Evolutionary conservation across 371 early-diverging fungal species (phyloP), one percentile per base, ranked within the genome.

Genomic region (Zopfochytrium polystomum): DNA sequence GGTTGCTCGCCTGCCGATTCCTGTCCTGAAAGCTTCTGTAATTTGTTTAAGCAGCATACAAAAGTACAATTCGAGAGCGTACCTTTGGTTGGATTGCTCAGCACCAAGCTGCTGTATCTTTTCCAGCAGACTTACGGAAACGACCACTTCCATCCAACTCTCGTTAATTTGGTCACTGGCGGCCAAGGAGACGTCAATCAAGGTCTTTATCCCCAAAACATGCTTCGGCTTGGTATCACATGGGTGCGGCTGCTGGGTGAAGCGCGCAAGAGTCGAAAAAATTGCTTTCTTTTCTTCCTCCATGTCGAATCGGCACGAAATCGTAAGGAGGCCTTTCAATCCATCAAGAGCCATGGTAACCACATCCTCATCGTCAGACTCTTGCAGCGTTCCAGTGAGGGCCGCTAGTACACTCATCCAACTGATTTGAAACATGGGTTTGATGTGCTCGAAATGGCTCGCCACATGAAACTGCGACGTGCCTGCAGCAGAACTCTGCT

Each of bases 341-440:
- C 93, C 94, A 1, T 87, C 85, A 23, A 96, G 77, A 0, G 78
- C 77, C 0, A 90, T 81, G 0, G 80, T 82, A 20, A 87, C 80
- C 1, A 85, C 70, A 60, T 80, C 82, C 9, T 70, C 60, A 52
- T 92, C 90, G 23, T 89, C 85, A 11, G 85, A 82, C 54, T 90
- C 88, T 73, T 96, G 93, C 44, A 94, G 74, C 2, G 92, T 89
- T 29, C 84, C 85, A n/a, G 87, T 87, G 20, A 92, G 73, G 26
- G 89, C 91, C 0, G 93, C 89, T 46, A 96, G 76, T 49, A 91
- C 80, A 0, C 92, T 81, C 81, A 91, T 91, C 96, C 96, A 96
- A 9, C 89, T 82, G 9, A 88, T 78, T 55, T 88, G 89, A 78
- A 96, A 93, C 96, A 96, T 94, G 23, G 87, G 84, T 49, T 88